These are phyloP conservation scores for Aphanocladium album DNA, from an alignment of 2,329 filamentous ascomycete species.

Conservation along the genomic window DNA sequence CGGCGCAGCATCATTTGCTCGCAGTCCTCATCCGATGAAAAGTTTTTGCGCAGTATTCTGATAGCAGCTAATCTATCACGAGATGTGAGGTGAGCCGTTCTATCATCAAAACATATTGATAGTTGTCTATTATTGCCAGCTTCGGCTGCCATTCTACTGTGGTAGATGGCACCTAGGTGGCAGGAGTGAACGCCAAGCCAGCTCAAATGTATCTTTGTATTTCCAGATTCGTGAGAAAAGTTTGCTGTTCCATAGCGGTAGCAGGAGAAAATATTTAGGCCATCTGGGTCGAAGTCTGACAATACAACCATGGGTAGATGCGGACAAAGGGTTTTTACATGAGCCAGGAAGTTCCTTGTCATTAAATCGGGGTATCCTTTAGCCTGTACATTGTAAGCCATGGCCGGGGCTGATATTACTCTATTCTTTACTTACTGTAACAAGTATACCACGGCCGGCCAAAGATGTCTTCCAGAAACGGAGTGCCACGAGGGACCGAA, in stretches of 20 bases:
- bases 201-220: slow-evolving; percentile 45
- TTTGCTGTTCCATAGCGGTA: slow-evolving; percentile 66
- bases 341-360: slow-evolving; percentile 59
- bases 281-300: slow-evolving; percentile 73
- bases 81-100: slow-evolving; percentile 35
- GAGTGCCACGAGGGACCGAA: slow-evolving; percentile 58
- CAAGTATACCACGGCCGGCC: slow-evolving; percentile 54
- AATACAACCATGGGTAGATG: slow-evolving; percentile 56
- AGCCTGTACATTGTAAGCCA: slow-evolving; percentile 43
- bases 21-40: slow-evolving; percentile 22
- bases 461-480: slow-evolving; percentile 47
- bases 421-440: slow-evolving; percentile 51
- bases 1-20: slow-evolving; percentile 37
- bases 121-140: background rate
- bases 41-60: slow-evolving; percentile 44
- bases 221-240: slow-evolving; percentile 53
- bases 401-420: background rate
- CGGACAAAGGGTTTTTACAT: slow-evolving; percentile 43
- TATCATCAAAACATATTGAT: background rate
- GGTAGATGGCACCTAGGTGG: slow-evolving; percentile 30
- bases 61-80: slow-evolving; percentile 56
- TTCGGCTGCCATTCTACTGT: background rate
- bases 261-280: slow-evolving; percentile 66
- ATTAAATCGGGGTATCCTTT: slow-evolving; percentile 78
- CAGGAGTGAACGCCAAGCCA: slow-evolving; percentile 59